phyloP scores from a whole-genome alignment of 495 filamentous ascomycete species.

The Hyaloscypha finlandica region DNA sequence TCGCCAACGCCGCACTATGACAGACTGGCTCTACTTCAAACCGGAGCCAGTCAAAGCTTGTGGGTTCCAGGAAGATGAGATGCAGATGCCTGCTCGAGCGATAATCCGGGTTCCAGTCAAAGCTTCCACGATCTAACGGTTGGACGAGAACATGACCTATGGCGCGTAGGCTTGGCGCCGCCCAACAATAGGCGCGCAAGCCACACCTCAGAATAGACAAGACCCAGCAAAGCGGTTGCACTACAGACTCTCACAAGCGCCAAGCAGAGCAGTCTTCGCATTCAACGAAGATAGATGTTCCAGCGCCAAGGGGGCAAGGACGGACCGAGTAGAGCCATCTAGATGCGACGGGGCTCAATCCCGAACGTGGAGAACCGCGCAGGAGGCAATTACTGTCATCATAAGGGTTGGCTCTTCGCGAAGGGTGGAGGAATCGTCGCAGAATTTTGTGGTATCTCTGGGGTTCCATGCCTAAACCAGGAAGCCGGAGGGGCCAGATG shows the following conservation, averaged over 20 bases:
- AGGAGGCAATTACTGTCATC: not conserved
- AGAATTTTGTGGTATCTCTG: slow-evolving; percentile 12
- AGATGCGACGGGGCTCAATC: not conserved
- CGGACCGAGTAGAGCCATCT: not conserved
- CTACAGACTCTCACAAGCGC: not conserved
- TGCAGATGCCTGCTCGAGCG: slow-evolving; percentile 24
- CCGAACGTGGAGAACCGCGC: slow-evolving; percentile 12
- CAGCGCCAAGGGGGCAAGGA: slow-evolving; percentile 6
- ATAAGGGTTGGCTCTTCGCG: not conserved
- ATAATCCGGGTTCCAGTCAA: slow-evolving; percentile 24
- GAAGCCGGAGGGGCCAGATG: slow-evolving; percentile 2
- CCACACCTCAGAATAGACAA: slow-evolving; percentile 3
- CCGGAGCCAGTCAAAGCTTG: slow-evolving; percentile 30
- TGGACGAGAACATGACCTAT: slow-evolving; percentile 20
- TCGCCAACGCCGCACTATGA: slow-evolving; percentile 18
- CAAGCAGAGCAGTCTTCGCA: not conserved
- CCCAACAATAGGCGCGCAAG: slow-evolving; percentile 16
- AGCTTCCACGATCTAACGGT: slow-evolving; percentile 4
- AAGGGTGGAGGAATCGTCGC: slow-evolving; percentile 11
- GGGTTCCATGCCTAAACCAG: not conserved
- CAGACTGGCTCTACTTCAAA: slow-evolving; percentile 25
- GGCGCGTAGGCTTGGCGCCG: slow-evolving; percentile 23
- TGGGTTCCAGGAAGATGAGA: slow-evolving; percentile 27
- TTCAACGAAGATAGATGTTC: not conserved
- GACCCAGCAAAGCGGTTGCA: not conserved